Evolutionary conservation across 2,329 filamentous ascomycete species (phyloP).

Genomic region (Epichloe amarillans): DNA sequence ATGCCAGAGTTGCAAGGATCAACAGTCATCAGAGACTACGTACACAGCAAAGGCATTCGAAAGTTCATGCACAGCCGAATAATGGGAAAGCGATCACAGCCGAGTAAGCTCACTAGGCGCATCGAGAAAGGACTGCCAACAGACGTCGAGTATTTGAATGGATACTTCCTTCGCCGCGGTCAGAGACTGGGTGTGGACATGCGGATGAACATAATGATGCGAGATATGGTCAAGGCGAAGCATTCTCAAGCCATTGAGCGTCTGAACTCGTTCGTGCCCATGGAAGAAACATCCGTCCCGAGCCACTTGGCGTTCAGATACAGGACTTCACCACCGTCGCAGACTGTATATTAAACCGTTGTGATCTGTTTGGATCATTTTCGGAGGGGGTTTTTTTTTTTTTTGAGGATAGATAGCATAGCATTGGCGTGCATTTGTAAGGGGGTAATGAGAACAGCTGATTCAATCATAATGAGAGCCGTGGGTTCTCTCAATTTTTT

Average conservation of each 20-base stretch:
- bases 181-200: constrained; percentile 59
- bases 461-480: too few species aligned
- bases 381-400: neutral
- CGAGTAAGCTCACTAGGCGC: constrained; percentile 55
- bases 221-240: constrained; percentile 62
- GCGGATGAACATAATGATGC: constrained; percentile 58
- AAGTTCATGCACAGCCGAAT: constrained; percentile 35
- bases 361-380: neutral
- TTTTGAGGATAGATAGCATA: constrained; percentile 4
- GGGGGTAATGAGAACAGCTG: neutral
- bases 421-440: constrained; percentile 4
- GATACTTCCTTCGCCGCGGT: constrained; percentile 68
- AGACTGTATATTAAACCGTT: too few species aligned
- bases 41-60: constrained; percentile 48
- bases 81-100: constrained; percentile 30
- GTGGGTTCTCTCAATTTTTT: too few species aligned
- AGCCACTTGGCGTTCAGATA: constrained; percentile 13
- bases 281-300: constrained; percentile 22
- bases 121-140: constrained; percentile 48
- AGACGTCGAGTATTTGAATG: constrained; percentile 77
- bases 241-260: constrained; percentile 22
- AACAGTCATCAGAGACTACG: constrained; percentile 39
- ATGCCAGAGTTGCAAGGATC: constrained; percentile 61
- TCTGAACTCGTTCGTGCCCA: constrained; percentile 18
- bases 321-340: constrained; percentile 5